Evolutionary conservation across 306 rosid species (phyloP).

Genomic region (Malus sylvestris): DNA sequence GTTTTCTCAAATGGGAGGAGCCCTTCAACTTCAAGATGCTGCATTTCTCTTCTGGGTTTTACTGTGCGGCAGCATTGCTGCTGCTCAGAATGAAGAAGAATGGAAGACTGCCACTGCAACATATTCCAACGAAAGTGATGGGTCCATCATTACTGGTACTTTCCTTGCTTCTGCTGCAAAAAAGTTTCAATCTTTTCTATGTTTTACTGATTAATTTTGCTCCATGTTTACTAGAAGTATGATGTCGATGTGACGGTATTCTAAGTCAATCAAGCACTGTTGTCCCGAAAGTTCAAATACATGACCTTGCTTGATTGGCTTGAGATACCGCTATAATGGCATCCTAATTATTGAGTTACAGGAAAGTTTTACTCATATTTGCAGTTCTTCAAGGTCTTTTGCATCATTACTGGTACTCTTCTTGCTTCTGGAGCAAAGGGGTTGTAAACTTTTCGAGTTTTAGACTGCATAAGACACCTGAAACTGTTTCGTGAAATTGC

Average conservation of each 20-base stretch:
- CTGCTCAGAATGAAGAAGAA: conserved; percentile 36
- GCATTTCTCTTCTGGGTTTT: conserved; percentile 47
- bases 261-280: too few species aligned
- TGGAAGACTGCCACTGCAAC: conserved; percentile 96
- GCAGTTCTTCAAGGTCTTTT: neutral
- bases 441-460: neutral
- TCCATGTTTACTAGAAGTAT: too few species aligned
- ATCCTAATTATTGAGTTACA: too few species aligned
- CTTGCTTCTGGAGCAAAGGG: neutral
- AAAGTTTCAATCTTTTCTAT: neutral
- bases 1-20: conserved; percentile 50
- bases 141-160: conserved; percentile 70
- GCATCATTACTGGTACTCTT: too few species aligned
- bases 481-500: too few species aligned
- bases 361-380: neutral
- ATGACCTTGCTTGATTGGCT: too few species aligned
- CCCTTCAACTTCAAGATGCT: conserved; percentile 25
- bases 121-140: conserved; percentile 62
- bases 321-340: too few species aligned
- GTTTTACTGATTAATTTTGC: neutral
- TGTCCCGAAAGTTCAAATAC: too few species aligned
- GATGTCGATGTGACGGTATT: neutral
- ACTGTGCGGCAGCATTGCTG: conserved; percentile 23
- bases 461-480: neutral
- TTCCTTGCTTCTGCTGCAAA: conserved; percentile 16